These are phyloP conservation scores for Diaporthe helianthi DNA, from an alignment of 2,329 filamentous ascomycete genomes.

Conservation along the genomic window DNA sequence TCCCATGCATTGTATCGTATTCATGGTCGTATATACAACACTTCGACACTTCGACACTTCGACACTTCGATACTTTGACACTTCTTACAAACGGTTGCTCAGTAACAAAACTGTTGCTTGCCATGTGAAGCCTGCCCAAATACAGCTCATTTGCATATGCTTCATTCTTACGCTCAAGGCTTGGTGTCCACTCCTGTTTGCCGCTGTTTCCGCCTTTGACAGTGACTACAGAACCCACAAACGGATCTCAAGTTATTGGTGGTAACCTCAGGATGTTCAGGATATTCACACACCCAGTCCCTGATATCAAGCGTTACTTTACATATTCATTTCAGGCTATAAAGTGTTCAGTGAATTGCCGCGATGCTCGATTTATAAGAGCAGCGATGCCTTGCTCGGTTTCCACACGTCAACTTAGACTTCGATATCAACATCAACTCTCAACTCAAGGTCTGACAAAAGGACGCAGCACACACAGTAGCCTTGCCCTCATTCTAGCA, in stretches of 20 bases:
- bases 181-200: neutral
- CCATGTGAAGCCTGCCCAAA: neutral
- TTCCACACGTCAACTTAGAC: neutral
- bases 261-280: too few relatives aligned
- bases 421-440: too few relatives aligned
- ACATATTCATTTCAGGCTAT: neutral
- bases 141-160: neutral
- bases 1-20: neutral
- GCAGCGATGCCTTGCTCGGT: neutral
- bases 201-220: neutral
- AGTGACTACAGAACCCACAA: neutral
- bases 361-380: neutral
- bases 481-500: neutral
- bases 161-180: neutral
- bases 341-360: too few relatives aligned
- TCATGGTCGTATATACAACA: neutral
- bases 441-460: neutral
- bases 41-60: too few relatives aligned
- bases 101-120: neutral
- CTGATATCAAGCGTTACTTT: neutral
- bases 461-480: neutral
- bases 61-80: too few relatives aligned
- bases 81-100: neutral
- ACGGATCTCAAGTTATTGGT: neutral
- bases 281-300: neutral